Conservation (phyloP, 2,329 filamentous ascomycete species). For the Fusarium beomiforme region DNA sequence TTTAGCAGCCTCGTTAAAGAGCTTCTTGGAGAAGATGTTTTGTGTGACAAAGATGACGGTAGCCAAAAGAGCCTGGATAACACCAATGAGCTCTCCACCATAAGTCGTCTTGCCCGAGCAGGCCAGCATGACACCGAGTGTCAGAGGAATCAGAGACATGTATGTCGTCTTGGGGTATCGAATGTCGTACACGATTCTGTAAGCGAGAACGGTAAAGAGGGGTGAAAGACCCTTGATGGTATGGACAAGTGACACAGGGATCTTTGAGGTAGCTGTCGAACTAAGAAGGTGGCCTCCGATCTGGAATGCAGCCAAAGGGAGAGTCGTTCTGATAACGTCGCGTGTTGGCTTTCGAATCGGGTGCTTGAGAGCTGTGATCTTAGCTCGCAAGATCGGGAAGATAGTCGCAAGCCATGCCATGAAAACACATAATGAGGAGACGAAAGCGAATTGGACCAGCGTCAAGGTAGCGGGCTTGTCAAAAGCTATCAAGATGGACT, state of each 20-base stretch:
- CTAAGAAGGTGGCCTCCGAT: constrained; percentile 93
- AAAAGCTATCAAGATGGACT: constrained; percentile 93
- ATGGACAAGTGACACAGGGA: constrained; percentile 95
- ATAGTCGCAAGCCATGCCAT: constrained; percentile 78
- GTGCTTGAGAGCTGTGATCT: constrained; percentile 82
- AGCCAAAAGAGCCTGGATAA: constrained; percentile 87
- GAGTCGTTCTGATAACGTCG: constrained; percentile 84
- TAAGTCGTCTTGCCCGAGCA: constrained; percentile 85
- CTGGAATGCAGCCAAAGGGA: constrained; percentile 94
- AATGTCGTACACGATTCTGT: constrained; percentile 88
- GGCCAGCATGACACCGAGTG: constrained; percentile 92
- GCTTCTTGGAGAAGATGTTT: constrained; percentile 97
- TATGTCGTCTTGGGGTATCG: constrained; percentile 89
- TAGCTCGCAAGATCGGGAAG: constrained; percentile 75
- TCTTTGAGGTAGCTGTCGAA: constrained; percentile 92
- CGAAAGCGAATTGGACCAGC: constrained; percentile 91
- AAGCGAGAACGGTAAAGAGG: constrained; percentile 93
- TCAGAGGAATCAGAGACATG: constrained; percentile 88
- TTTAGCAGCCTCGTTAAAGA: constrained; percentile 93
- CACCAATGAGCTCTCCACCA: constrained; percentile 87
- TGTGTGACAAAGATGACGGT: constrained; percentile 96
- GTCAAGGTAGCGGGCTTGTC: constrained; percentile 92
- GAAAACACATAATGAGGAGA: constrained; percentile 86
- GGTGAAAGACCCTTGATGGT: constrained; percentile 98
- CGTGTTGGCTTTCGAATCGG: constrained; percentile 83